A percentile compares a stretch with the other conserved stretches of the same genome.
Conservation (phyloP, 352 stramenopile genomes). For the Blastocystis sp. region DNA sequence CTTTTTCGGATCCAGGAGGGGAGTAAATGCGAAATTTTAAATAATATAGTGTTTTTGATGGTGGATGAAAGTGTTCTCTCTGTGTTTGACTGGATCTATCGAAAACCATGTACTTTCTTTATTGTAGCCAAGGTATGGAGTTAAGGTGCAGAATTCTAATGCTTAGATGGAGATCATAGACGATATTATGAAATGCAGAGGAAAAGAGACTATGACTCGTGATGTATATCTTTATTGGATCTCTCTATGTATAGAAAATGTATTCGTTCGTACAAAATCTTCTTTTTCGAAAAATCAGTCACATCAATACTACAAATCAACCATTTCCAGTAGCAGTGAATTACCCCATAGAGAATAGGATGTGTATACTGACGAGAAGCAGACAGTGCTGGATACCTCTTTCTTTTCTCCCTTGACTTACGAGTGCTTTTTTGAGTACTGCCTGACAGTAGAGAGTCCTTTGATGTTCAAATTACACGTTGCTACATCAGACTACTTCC, state of each 20-base stretch:
- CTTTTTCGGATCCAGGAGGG: constrained; percentile 25
- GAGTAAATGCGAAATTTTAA: constrained; percentile 10
- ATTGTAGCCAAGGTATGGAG: neutral
- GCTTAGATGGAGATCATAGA: constrained; percentile 7
- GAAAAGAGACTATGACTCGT: neutral
- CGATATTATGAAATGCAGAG: constrained; percentile 1
- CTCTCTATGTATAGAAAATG: neutral
- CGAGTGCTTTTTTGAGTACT: neutral
- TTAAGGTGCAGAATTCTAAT: neutral
- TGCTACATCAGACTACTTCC: constrained; percentile 55
- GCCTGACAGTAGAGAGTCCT: constrained; percentile 1
- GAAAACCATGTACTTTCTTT: constrained; percentile 3
- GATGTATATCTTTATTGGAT: neutral
- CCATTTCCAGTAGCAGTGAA: neutral
- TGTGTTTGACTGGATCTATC: constrained; percentile 35
- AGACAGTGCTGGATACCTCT: neutral
- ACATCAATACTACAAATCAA: constrained; percentile 56
- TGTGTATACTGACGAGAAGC: constrained; percentile 44
- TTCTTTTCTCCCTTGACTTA: constrained; percentile 18
- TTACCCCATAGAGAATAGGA: neutral
- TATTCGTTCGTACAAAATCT: neutral
- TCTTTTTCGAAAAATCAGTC: constrained; percentile 12
- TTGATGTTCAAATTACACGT: constrained; percentile 48
- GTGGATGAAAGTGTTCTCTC: constrained; percentile 4
- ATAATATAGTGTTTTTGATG: constrained; percentile 48